phyloP scores from a whole-genome alignment of 306 rosid genomes.

The Corylus avellana region DNA sequence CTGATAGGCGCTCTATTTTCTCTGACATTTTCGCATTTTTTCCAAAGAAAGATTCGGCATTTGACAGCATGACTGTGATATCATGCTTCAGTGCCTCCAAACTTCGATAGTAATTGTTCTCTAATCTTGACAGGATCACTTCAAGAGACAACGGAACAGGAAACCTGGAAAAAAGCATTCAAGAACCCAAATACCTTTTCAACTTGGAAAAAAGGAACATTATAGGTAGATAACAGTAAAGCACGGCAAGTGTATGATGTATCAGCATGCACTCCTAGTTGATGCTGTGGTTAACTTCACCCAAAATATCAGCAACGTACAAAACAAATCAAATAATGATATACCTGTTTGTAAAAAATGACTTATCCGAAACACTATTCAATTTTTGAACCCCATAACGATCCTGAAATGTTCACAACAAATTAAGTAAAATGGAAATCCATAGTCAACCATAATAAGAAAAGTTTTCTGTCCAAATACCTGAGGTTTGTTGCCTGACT shows the following conservation, averaged over 20 bases:
- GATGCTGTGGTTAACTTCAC: neutral
- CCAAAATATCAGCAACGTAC: neutral
- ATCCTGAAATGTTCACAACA: slow-evolving; percentile 58
- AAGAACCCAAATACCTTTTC: neutral
- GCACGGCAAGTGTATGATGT: neutral
- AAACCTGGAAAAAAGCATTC: slow-evolving; percentile 53
- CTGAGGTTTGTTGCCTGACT: slow-evolving; percentile 60
- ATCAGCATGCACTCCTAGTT: neutral
- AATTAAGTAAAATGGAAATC: slow-evolving; percentile 28
- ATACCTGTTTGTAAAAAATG: slow-evolving; percentile 80
- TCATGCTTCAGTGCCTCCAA: slow-evolving; percentile 88
- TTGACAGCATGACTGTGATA: slow-evolving; percentile 56
- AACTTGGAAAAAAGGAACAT: neutral
- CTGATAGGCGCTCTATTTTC: slow-evolving; percentile 67
- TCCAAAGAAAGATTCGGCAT: slow-evolving; percentile 58
- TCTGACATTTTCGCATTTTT: slow-evolving; percentile 55
- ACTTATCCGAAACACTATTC: slow-evolving; percentile 56
- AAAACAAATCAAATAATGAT: neutral
- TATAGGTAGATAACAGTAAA: neutral
- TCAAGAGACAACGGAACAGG: slow-evolving; percentile 83
- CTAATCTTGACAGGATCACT: slow-evolving; percentile 70
- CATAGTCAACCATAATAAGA: slow-evolving; percentile 9
- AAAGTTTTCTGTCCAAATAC: slow-evolving; percentile 39
- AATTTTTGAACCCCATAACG: slow-evolving; percentile 69
- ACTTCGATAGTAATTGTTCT: slow-evolving; percentile 82